phyloP scores from a whole-genome alignment of 495 filamentous ascomycete species.

The Aspergillus affinis region DNA sequence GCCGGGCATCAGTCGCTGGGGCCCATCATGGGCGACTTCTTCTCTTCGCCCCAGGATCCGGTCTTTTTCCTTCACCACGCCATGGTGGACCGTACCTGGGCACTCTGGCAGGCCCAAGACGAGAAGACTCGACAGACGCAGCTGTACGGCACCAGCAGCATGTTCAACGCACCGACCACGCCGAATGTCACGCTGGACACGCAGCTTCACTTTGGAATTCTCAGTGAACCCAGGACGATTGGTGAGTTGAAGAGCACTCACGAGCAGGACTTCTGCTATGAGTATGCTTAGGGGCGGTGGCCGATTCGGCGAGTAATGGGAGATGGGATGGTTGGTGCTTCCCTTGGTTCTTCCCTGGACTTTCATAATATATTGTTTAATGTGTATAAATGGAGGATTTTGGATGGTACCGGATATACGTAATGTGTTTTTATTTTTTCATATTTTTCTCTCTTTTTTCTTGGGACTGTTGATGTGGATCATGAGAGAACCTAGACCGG shows the following conservation, averaged over 20 bases:
- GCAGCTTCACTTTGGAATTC: constrained; percentile 29
- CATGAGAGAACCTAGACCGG: too few relatives aligned
- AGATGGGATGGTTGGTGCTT: neutral
- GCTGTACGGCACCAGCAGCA: constrained; percentile 28
- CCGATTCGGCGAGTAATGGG: too few relatives aligned
- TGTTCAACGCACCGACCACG: constrained; percentile 26
- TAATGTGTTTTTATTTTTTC: too few relatives aligned
- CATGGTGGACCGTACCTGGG: constrained; percentile 58
- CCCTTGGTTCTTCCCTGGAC: neutral
- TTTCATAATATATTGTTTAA: neutral
- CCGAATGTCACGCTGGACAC: constrained; percentile 25
- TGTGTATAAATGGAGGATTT: neutral
- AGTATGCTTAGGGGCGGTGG: constrained; percentile 8
- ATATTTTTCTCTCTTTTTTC: neutral
- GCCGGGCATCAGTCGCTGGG: constrained; percentile 32
- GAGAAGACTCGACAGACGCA: constrained; percentile 16
- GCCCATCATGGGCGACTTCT: constrained; percentile 28
- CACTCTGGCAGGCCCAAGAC: constrained; percentile 49
- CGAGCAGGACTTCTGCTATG: constrained; percentile 22
- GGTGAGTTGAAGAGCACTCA: constrained; percentile 30
- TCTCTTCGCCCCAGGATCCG: constrained; percentile 45
- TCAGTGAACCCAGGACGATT: constrained; percentile 23
- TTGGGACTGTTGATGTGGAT: too few relatives aligned
- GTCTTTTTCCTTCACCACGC: constrained; percentile 59
- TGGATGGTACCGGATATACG: neutral